Percentiles rank a stretch among this genome's conserved stretches.
Evolutionary conservation across 2,329 filamentous ascomycete genomes (phyloP).

Genomic region (Pseudogymnoascus destructans): DNA sequence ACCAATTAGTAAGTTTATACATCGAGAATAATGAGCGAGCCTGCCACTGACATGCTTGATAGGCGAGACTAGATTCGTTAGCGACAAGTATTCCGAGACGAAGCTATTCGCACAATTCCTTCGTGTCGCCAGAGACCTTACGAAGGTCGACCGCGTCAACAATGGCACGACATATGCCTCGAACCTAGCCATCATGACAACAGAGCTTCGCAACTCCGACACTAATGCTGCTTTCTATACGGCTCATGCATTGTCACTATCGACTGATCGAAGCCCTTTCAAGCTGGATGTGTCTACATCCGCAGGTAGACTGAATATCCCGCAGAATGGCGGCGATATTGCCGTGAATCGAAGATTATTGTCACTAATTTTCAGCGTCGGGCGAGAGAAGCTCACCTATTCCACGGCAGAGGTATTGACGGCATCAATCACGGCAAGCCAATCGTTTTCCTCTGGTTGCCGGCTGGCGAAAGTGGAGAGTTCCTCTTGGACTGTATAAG

Average conservation of each 20-base stretch:
- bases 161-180: constrained; percentile 38
- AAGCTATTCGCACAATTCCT: constrained; percentile 49
- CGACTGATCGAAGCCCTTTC: constrained; percentile 38
- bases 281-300: constrained; percentile 43
- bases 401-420: constrained; percentile 43
- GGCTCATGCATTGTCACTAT: constrained; percentile 40
- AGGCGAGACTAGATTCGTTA: constrained; percentile 32
- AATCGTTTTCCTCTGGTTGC: constrained; percentile 39
- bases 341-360: constrained; percentile 47
- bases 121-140: constrained; percentile 41
- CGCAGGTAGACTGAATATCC: constrained; percentile 39
- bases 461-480: constrained; percentile 40
- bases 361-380: constrained; percentile 48
- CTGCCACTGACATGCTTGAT: neutral
- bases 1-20: constrained; percentile 31
- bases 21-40: neutral
- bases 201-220: constrained; percentile 45
- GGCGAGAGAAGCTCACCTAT: constrained; percentile 37
- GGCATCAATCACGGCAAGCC: constrained; percentile 34
- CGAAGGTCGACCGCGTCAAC: constrained; percentile 37
- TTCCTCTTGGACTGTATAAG: constrained; percentile 39
- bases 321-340: constrained; percentile 35
- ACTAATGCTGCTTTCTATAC: constrained; percentile 46
- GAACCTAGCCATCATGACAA: constrained; percentile 38
- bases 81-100: constrained; percentile 48